Conservation (phyloP, 371 early-diverging fungal genomes). For the Mortierella sp. region DNA sequence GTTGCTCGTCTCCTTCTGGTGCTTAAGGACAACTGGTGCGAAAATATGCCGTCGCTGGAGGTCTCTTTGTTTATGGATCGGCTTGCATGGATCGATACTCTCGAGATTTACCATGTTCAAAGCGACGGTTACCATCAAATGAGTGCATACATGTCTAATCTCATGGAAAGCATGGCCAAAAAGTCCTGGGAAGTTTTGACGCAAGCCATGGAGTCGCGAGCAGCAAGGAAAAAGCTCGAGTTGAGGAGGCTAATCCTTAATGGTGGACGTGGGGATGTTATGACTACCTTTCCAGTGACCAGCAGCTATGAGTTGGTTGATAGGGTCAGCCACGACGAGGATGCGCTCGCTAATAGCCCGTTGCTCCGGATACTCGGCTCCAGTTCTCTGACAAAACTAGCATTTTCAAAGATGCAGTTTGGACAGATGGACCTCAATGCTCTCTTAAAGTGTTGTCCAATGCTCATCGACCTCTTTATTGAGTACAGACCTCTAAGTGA, state of each 20-base stretch:
- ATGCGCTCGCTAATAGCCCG: not conserved
- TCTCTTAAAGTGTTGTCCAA: not conserved
- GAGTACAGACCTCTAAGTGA: not conserved
- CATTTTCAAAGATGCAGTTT: not conserved
- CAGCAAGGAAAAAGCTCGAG: not conserved
- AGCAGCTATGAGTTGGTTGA: not conserved
- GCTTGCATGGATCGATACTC: not conserved
- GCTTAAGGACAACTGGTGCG: not conserved
- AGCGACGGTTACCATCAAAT: not conserved
- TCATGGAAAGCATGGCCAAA: not conserved
- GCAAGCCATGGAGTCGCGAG: not conserved
- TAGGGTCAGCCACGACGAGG: not conserved
- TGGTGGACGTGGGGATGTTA: not conserved
- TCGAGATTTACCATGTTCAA: not conserved
- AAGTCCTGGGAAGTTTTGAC: not conserved
- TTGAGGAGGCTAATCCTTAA: not conserved
- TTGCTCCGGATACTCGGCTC: not conserved
- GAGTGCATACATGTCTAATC: not conserved
- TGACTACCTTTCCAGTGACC: not conserved
- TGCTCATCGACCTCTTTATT: not conserved
- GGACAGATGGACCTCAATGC: not conserved
- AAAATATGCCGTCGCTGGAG: not conserved
- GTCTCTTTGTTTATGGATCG: not conserved
- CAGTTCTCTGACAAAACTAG: not conserved
- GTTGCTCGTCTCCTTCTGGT: not conserved